Base-by-base conservation (phyloP, 352 stramenopile genomes). In the Phytophthora ramorum region DNA sequence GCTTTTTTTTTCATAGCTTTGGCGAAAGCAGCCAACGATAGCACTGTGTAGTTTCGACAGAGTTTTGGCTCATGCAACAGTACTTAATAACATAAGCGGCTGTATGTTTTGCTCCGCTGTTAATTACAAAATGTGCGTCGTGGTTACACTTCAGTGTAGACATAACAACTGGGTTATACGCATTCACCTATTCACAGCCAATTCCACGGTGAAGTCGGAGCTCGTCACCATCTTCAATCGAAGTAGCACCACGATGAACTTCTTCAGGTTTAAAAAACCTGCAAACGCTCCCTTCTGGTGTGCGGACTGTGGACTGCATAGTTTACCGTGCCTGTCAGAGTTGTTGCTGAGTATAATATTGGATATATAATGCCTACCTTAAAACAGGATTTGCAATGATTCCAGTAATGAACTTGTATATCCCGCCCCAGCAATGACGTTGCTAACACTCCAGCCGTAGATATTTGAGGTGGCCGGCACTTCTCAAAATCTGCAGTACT, bases 61-160 rank as follows among this genome's bases (percentile, higher is more conserved):
- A 13, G 1, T 75, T 59, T 44, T 75, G 61, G 0, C 8, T 38
- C 37, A 68, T 71, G 4, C 60, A 70, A 37, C 51, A 71, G 32
- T 71, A 71, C 7, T 71, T 75, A 17, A 50, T 59, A 2, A 63
- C 53, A 32, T 75, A 75, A 4, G 56, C 61, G 4, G 52, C 67
- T 19, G 35, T 46, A 40, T 63, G 47, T 13, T 66, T 66, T 0
- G 30, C 28, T 1, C 40, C 46, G 3, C 28, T 53, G 2, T 20
- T 41, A 3, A 71, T 0, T 0, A 71, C 47, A 1, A 75, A 57
- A 5, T 59, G 46, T 13, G 69, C 60, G 38, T 75, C 59, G 5
- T 28, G 24, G 30, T 75, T 71, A 51, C 61, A 75, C 37, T 62
- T 67, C 1, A 75, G 41, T 0, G 46, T 38, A 0, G 13, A 37